A percentile compares a stretch with the other conserved stretches of the same genome.
Evolutionary conservation across 352 stramenopile species (phyloP).

Genomic region (Globisporangium echinulatum): DNA sequence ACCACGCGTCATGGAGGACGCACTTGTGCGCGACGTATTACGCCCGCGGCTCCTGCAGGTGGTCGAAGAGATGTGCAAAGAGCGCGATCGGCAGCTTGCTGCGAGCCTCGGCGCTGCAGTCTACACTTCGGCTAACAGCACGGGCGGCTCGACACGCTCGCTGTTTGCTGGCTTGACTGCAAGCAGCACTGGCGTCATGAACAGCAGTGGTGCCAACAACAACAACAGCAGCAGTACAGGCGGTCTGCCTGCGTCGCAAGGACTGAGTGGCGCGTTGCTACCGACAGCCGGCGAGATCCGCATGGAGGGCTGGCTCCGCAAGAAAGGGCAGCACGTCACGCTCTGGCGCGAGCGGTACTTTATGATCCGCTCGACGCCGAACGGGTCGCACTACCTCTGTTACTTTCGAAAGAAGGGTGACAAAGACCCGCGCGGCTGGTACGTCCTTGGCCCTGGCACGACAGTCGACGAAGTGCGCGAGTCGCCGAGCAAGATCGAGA

Average conservation of each 20-base stretch:
- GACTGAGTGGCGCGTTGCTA: constrained; percentile 7
- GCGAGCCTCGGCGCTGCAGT: neutral
- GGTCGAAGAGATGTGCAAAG: constrained; percentile 68
- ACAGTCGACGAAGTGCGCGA: constrained; percentile 81
- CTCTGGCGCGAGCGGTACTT: constrained; percentile 84
- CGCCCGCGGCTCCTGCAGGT: constrained; percentile 72
- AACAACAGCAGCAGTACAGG: constrained; percentile 3
- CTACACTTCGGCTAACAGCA: neutral
- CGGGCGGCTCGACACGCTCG: constrained; percentile 2
- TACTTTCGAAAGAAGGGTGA: constrained; percentile 85
- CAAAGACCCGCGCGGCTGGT: constrained; percentile 77
- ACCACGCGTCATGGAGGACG: constrained; percentile 43
- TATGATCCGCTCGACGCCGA: constrained; percentile 79
- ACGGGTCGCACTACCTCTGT: constrained; percentile 75
- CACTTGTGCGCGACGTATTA: constrained; percentile 55
- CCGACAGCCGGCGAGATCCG: constrained; percentile 57
- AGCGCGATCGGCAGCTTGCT: constrained; percentile 39
- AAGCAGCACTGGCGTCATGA: neutral
- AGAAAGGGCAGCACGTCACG: constrained; percentile 84
- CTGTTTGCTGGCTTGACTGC: constrained; percentile 2
- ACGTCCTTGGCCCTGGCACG: constrained; percentile 68
- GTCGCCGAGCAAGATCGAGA: constrained; percentile 84
- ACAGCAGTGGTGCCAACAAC: neutral
- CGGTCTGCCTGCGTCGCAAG: neutral
- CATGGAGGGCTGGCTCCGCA: constrained; percentile 83